A percentile compares a stretch with the other conserved stretches of the same genome.
phyloP scores from a whole-genome alignment of 164 flowering plant genomes.

The Berberis vulgaris region DNA sequence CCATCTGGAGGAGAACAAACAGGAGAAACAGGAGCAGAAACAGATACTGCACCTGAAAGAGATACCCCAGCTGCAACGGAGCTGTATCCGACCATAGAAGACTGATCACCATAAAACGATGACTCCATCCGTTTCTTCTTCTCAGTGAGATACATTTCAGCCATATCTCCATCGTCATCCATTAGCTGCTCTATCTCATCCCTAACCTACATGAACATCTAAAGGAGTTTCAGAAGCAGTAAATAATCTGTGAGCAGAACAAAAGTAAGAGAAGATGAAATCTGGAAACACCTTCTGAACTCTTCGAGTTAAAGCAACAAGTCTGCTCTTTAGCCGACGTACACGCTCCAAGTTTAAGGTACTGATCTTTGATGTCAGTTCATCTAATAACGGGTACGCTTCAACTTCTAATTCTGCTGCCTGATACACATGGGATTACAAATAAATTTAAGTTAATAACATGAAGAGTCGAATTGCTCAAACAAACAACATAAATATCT shows the following conservation, averaged over 20 bases:
- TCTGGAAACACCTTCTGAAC: constrained; percentile 38
- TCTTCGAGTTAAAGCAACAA: constrained; percentile 41
- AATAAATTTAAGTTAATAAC: not conserved
- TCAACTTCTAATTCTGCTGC: constrained; percentile 36
- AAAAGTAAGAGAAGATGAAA: not conserved
- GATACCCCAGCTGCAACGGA: constrained; percentile 54
- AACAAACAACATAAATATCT: too few species aligned
- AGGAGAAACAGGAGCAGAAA: constrained; percentile 94
- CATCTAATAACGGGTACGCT: constrained; percentile 40
- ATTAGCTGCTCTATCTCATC: constrained; percentile 55
- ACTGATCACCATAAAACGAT: constrained; percentile 62
- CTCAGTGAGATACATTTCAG: constrained; percentile 50
- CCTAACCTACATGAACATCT: constrained; percentile 30
- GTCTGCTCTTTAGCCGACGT: constrained; percentile 43
- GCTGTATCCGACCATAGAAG: constrained; percentile 40
- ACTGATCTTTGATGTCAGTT: constrained; percentile 37
- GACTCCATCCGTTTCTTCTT: constrained; percentile 52
- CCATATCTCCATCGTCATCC: constrained; percentile 66
- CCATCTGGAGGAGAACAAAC: constrained; percentile 77
- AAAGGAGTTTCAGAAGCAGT: not conserved
- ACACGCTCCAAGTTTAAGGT: constrained; percentile 37
- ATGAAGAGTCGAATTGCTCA: not conserved
- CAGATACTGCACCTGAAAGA: constrained; percentile 49
- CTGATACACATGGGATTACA: constrained; percentile 5
- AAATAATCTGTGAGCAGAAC: not conserved